Base-by-base conservation (phyloP, 163 green algal species). In the Smithsoniella earleae region DNA sequence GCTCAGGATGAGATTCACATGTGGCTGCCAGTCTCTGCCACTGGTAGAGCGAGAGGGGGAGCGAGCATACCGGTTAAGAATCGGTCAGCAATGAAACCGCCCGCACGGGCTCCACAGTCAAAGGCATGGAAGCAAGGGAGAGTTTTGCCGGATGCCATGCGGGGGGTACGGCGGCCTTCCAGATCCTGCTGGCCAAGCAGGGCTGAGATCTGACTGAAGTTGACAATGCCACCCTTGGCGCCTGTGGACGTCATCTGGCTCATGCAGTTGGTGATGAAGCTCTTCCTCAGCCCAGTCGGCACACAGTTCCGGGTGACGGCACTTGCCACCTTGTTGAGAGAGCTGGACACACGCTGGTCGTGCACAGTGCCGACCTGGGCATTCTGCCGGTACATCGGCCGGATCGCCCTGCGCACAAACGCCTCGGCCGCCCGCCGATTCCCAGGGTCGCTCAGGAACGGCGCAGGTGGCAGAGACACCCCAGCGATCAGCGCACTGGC, bases 131-230 rank as follows among this genome's bases (percentile, higher is more conserved):
- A 98, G 88, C 93, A 98, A 6, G 93, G 93, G 81, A 98, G 86
- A 38, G 93, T 97, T 79, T 95, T 96, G 66, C 93, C 93, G 27
- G 75, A 87, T 3, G 87, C 80, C 88, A 94, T 97, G 40, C 91
- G 83, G 6, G 93, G 93, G 77, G 94, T 87, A 6, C 93, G 86
- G 30, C 95, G 81, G 2, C 93, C 93, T 81, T 98, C 93, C 66
- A 98, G 88, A 81, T 97, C 92, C 86, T 96, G 89, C 85, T 96
- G 91, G 20, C 92, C 93, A 74, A 98, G 86, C 69, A 97, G 83
- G 74, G 86, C 95, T 1, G 81, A 87, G 74, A 98, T 98, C 84
- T 96, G 91, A 20, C 81, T 91, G 77, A 96, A 96, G 83, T 97
- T 96, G 72, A 98, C 93, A 33, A 89, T 78, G 31, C 84, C 93